Conservation (phyloP, 495 filamentous ascomycete species). For the Chaetomium fimeti region DNA sequence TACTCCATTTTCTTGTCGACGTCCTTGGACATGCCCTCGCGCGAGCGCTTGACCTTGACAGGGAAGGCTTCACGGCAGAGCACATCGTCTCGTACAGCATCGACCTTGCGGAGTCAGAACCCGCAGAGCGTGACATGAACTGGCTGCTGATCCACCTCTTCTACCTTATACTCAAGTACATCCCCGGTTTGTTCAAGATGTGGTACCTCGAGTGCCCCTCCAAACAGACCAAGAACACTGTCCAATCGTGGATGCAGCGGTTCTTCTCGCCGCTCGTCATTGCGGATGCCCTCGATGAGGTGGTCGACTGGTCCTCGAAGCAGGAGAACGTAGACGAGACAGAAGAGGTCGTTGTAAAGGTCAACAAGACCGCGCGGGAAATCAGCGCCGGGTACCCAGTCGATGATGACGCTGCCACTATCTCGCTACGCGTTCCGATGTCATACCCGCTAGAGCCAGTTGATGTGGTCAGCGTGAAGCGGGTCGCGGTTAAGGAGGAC, state of each 20-base stretch:
- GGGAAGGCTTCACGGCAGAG: conserved; percentile 49
- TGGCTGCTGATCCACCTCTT: conserved; percentile 85
- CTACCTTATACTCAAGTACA: conserved; percentile 71
- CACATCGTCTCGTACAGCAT: conserved; percentile 67
- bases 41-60: conserved; percentile 59
- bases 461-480: conserved; percentile 70
- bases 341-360: conserved; percentile 68
- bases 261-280: conserved; percentile 82
- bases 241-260: conserved; percentile 79
- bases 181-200: conserved; percentile 73
- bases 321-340: conserved; percentile 57
- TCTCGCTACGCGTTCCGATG: conserved; percentile 72
- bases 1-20: conserved; percentile 78
- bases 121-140: conserved; percentile 64
- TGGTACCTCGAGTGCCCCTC: conserved; percentile 81
- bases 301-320: conserved; percentile 66
- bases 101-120: conserved; percentile 54
- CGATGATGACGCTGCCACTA: conserved; percentile 79
- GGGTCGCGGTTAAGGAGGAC: conserved; percentile 81
- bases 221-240: conserved; percentile 69
- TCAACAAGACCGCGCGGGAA: conserved; percentile 66
- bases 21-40: conserved; percentile 71
- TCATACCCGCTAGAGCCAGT: conserved; percentile 79
- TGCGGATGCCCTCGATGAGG: conserved; percentile 64
- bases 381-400: conserved; percentile 79